Percentiles rank a stretch among this genome's conserved stretches.
Evolutionary conservation across 345 rosid genomes (phyloP).

Genomic region (Dimocarpus longan): DNA sequence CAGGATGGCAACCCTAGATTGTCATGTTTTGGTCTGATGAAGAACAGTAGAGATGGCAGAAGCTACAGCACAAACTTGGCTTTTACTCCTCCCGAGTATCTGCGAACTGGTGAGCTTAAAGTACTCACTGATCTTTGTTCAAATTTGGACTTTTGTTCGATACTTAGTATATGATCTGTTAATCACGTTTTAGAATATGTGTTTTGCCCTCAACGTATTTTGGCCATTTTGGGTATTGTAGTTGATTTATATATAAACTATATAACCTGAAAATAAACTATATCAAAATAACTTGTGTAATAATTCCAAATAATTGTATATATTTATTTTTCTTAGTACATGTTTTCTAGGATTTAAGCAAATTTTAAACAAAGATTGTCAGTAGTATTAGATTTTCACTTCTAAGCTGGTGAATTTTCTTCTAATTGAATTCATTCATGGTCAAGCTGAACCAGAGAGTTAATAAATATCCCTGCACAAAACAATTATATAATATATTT

Average conservation of each 20-base stretch:
- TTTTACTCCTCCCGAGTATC: constrained; percentile 91
- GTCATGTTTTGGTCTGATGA: constrained; percentile 96
- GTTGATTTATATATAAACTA: not conserved
- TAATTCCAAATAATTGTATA: not conserved
- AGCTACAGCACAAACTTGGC: constrained; percentile 89
- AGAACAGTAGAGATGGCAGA: constrained; percentile 94
- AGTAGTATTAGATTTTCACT: not conserved
- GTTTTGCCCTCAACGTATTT: not conserved
- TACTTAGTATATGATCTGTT: not conserved
- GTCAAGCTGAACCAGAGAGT: not conserved
- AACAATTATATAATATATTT: no score
- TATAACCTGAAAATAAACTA: not conserved
- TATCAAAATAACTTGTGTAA: not conserved
- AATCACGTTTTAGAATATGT: not conserved
- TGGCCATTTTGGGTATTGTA: not conserved
- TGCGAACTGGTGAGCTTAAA: constrained; percentile 63
- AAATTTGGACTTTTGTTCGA: not conserved
- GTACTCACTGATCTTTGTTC: not conserved
- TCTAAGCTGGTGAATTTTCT: not conserved
- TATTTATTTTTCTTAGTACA: not conserved
- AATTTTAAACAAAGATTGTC: not conserved
- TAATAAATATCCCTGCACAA: not conserved
- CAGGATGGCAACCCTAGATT: constrained; percentile 91
- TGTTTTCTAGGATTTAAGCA: not conserved
- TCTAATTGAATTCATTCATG: not conserved